Base-by-base conservation (phyloP, 768 basidiomycete genomes). In the Lactarius psammicola region DNA sequence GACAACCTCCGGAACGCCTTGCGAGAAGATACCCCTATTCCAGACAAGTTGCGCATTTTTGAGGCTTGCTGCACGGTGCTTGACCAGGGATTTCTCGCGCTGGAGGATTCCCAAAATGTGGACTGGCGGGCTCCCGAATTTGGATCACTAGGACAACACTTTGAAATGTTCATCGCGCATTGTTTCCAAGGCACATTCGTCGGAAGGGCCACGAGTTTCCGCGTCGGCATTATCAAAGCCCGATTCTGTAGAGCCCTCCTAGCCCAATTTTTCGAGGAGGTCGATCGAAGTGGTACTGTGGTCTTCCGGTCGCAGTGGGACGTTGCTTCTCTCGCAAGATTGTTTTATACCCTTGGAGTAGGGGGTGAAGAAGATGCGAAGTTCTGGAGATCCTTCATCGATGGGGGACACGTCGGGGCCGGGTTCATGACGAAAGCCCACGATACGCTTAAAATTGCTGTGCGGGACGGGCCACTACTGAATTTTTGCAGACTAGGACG, bases 391-490 rank as follows among this genome's bases (percentile, higher is more conserved):
- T 31, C 53, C 1, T 54, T 54, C 30, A 30, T 18, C 53, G 26
- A 31, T 40, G 26, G 10, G 3, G 20, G 10, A 8, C 55, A 15
- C 8, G 26, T 7, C 20, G n/a, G 20, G 2, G 30, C 28, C 46
- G 34, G 51, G 20, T 3, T 23, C 18, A 3, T 31, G 44, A 51
- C 18, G 10, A 58, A 23, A 26, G 34, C 56, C 4, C 17, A 28
- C 6, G 36, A 18, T 17, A n/a, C 38, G 2, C 49, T 63, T 26
- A 31, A 2, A 7, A n/a, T 58, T n/a, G 10, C 42, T 18, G 42
- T 51, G 4, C 46, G 44, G 26, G 56, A 58, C 17, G 63, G 63
- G 4, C 63, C 63, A 18, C 46, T 63, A 18, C 34, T 23, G 46
- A 58, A 30, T 3, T 63, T 63, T 40, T 63, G 34, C 46, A 28